Percentiles rank a stretch among this genome's conserved stretches.
These are phyloP conservation scores for Boletus sp. DNA, from an alignment of 1,284 basidiomycete species.

Conservation along the genomic window DNA sequence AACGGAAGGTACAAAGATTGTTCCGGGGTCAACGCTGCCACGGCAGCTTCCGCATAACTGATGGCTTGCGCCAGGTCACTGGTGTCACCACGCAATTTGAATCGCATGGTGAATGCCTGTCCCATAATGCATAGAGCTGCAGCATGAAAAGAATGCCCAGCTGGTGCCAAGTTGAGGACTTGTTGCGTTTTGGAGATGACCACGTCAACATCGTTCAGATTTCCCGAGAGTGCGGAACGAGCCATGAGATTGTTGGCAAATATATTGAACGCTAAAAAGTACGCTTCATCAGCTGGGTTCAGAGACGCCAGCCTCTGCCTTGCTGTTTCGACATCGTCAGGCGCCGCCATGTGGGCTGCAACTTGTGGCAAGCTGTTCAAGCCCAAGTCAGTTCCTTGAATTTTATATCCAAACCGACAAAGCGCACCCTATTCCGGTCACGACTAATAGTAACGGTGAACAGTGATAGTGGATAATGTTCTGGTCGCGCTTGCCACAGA, in stretches of 20 bases:
- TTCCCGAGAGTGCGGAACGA: constrained; percentile 18
- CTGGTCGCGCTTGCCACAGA: too few species aligned
- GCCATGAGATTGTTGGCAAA: constrained; percentile 20
- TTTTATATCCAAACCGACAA: background rate
- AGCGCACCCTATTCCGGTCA: constrained; percentile 16
- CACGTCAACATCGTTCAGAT: constrained; percentile 30
- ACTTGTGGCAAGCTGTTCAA: constrained; percentile 10
- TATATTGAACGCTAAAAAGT: constrained; percentile 20
- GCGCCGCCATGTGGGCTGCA: background rate
- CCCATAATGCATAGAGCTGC: constrained; percentile 17
- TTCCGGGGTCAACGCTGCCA: constrained; percentile 19
- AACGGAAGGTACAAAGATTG: constrained; percentile 21
- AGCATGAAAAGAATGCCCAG: constrained; percentile 16
- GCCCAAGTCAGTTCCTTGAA: background rate
- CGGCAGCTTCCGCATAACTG: constrained; percentile 15
- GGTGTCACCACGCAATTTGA: constrained; percentile 20
- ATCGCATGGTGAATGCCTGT: constrained; percentile 22
- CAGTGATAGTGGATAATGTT: too few species aligned
- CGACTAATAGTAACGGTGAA: background rate
- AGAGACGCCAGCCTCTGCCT: constrained; percentile 20
- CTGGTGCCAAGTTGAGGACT: constrained; percentile 14
- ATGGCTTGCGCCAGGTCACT: constrained; percentile 28
- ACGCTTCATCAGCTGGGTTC: constrained; percentile 15
- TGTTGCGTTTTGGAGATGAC: constrained; percentile 15
- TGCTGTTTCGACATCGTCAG: constrained; percentile 23